Conservation (phyloP, 148 eudicot species). For the Talinum fruticosum region DNA sequence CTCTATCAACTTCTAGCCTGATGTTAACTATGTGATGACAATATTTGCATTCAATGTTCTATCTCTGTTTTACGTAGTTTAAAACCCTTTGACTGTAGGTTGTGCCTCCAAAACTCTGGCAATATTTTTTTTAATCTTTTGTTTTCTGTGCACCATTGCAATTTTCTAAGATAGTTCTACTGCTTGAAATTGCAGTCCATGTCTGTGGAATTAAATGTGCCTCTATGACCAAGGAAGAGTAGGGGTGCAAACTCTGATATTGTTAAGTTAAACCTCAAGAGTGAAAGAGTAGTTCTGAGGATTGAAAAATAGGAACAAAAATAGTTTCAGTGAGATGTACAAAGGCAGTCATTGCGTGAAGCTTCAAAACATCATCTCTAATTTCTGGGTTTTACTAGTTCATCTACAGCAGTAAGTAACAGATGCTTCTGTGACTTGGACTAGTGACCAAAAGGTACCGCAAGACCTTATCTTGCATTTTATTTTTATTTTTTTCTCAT, state of each 20-base stretch:
- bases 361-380: neutral
- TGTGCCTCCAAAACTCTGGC: neutral
- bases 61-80: too few species aligned
- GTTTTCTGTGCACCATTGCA: neutral
- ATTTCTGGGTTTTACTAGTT: neutral
- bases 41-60: neutral
- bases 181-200: neutral
- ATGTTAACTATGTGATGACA: neutral
- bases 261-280: too few species aligned
- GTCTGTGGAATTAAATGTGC: neutral
- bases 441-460: neutral
- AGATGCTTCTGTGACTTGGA: neutral
- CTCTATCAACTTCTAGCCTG: neutral
- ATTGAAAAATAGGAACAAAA: neutral
- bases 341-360: neutral
- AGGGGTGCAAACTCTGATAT: neutral
- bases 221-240: neutral
- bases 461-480: neutral
- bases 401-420: neutral
- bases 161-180: neutral
- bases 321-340: neutral
- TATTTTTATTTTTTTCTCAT: neutral
- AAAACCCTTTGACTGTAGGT: too few species aligned
- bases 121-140: neutral
- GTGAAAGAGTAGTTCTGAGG: neutral